phyloP scores from a whole-genome alignment of 495 filamentous ascomycete genomes.

The Trypethelium eluteriae region DNA sequence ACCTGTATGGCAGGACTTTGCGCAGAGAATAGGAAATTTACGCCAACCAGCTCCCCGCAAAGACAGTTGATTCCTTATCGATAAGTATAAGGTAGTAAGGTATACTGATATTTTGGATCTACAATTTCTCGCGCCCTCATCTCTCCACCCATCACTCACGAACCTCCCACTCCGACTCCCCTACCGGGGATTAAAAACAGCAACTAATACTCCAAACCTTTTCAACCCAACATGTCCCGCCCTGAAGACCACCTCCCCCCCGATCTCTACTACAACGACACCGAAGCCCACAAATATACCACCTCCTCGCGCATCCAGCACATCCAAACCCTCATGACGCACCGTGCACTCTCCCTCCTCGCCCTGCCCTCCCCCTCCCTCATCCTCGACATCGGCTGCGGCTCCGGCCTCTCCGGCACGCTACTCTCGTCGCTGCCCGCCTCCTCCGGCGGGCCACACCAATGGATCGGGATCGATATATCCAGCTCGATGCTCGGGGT shows the following conservation, averaged over 20 bases:
- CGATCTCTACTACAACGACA: slow-evolving; percentile 94
- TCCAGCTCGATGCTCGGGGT: slow-evolving; percentile 88
- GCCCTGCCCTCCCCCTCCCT: slow-evolving; percentile 69
- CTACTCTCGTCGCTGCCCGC: slow-evolving; percentile 63
- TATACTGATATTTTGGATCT: too few species aligned
- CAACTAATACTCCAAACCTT: background rate
- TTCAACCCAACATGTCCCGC: slow-evolving; percentile 62
- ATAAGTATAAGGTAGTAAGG: background rate
- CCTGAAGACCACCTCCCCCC: slow-evolving; percentile 90
- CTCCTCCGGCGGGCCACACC: slow-evolving; percentile 74
- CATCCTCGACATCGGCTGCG: slow-evolving; percentile 92
- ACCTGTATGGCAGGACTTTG: too few species aligned
- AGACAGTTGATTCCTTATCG: slow-evolving; percentile 2
- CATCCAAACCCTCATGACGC: slow-evolving; percentile 90
- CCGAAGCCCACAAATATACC: slow-evolving; percentile 94
- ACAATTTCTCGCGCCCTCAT: slow-evolving; percentile 6
- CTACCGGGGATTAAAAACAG: too few species aligned
- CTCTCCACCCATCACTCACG: slow-evolving; percentile 11
- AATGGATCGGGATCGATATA: slow-evolving; percentile 93
- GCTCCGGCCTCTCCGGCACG: slow-evolving; percentile 88
- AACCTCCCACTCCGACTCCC: slow-evolving; percentile 16
- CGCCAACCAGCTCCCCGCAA: too few species aligned
- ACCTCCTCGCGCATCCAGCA: slow-evolving; percentile 89
- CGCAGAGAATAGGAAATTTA: too few species aligned
- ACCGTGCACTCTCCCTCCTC: slow-evolving; percentile 84